Percentiles rank a stretch among this genome's conserved stretches.
phyloP scores from a whole-genome alignment of 164 flowering plant genomes.

The Echeveria elegans region DNA sequence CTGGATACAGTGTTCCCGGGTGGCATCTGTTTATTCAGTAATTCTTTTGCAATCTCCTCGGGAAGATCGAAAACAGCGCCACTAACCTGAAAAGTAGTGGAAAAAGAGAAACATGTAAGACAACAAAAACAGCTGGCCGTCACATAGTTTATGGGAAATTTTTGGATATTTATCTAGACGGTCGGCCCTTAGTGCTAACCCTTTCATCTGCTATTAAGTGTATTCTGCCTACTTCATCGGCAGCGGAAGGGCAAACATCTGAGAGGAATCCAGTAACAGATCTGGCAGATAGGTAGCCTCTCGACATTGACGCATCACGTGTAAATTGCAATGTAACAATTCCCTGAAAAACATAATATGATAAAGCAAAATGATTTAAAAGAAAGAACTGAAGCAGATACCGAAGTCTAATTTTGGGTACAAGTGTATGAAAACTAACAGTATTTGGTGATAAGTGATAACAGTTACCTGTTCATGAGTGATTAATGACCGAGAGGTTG shows the following conservation, averaged over 20 bases:
- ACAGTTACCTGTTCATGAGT: conserved; percentile 74
- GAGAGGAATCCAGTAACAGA: conserved; percentile 84
- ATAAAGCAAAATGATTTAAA: not conserved
- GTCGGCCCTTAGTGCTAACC: conserved; percentile 27
- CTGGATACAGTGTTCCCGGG: conserved; percentile 4
- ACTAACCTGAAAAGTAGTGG: not conserved
- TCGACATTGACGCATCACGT: conserved; percentile 46
- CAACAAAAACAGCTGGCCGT: too few relatives aligned
- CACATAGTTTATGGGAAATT: too few relatives aligned
- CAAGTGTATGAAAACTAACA: too few relatives aligned
- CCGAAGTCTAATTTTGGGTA: too few relatives aligned
- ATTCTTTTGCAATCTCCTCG: conserved; percentile 6
- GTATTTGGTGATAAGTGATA: too few relatives aligned
- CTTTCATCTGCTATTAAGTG: conserved; percentile 79
- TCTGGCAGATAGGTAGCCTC: conserved; percentile 79
- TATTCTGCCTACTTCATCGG: conserved; percentile 94
- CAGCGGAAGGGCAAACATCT: conserved; percentile 76
- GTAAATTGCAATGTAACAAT: conserved; percentile 77
- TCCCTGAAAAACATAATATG: conserved; percentile 50
- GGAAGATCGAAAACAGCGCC: conserved; percentile 10
- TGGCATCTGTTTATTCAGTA: conserved; percentile 5
- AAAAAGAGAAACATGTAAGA: not conserved
- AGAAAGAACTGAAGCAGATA: not conserved
- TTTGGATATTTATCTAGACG: not conserved
- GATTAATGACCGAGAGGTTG: conserved; percentile 85